These are phyloP conservation scores for Neofusicoccum laricinum DNA, from an alignment of 2,329 filamentous ascomycete species.

Conservation along the genomic window DNA sequence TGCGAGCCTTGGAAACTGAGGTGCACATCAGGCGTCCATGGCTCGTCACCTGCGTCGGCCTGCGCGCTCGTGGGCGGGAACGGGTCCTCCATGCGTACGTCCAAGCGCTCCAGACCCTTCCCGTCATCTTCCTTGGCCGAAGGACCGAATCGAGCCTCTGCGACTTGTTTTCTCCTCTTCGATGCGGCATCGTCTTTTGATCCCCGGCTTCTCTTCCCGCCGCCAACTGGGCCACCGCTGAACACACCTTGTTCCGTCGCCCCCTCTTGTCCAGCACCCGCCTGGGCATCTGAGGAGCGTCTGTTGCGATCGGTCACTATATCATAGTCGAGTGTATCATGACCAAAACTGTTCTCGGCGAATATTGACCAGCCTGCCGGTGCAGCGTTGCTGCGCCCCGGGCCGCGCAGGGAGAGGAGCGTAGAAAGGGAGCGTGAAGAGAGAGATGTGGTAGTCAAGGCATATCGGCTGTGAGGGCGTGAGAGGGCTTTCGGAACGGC, in stretches of 20 bases:
- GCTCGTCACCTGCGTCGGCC: slow-evolving; percentile 18
- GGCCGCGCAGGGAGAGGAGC: slow-evolving; percentile 66
- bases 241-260: background rate
- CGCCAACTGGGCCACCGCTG: background rate
- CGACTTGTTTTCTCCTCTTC: slow-evolving; percentile 61
- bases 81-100: slow-evolving; percentile 49
- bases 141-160: slow-evolving; percentile 68
- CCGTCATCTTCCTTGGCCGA: slow-evolving; percentile 37
- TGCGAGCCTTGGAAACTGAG: slow-evolving; percentile 73
- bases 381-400: slow-evolving; percentile 67
- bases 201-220: background rate
- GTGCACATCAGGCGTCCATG: slow-evolving; percentile 59
- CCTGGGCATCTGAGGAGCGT: background rate
- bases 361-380: slow-evolving; percentile 80
- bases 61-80: slow-evolving; percentile 25
- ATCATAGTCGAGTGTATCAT: slow-evolving; percentile 47
- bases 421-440: slow-evolving; percentile 69
- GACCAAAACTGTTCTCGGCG: slow-evolving; percentile 58
- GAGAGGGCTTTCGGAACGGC: slow-evolving; percentile 82
- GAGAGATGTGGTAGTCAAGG: slow-evolving; percentile 65
- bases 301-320: background rate
- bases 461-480: slow-evolving; percentile 67
- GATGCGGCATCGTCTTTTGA: slow-evolving; percentile 21
- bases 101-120: slow-evolving; percentile 46
- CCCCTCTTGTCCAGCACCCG: background rate